Base-by-base conservation (phyloP, 257 asterid species). In the Cinchona pubescens region DNA sequence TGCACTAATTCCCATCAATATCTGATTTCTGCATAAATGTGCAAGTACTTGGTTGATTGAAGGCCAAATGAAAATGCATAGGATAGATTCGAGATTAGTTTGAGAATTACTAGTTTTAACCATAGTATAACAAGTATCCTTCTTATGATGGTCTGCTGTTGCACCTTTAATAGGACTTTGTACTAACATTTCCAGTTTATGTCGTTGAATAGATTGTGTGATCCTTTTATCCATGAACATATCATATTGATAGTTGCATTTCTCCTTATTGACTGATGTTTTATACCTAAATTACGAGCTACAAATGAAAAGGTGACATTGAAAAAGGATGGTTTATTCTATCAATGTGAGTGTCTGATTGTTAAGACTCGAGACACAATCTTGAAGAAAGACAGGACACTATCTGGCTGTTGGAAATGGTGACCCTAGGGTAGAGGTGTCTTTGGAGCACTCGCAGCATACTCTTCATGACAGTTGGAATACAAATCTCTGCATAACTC, bases 401-500 rank as follows among this genome's bases (percentile, higher is more conserved):
- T 62, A n/a, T n/a, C n/a, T n/a, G n/a, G 68, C 42, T 42, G 62
- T 18, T 67, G 21, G 21, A 34, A 51, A 74, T 21, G 65, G 46
- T 51, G 51, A 29, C 21, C 69, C 66, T 69, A 70, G 76, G 34
- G 65, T 37, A 59, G 30, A 53, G 40, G 64, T 61, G 11, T 53
- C 49, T 66, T 60, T 34, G 72, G 65, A 23, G 45, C 43, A 27
- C n/a, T n/a, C n/a, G 7, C 55, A 19, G 23, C 65, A 67, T 63
- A 49, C 49, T 76, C 78, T 72, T 78, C 84, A 70, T 46, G 48
- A 67, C 27, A 73, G 75, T 73, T 75, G 62, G 92, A 79, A 68
- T 87, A 90, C 82, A 92, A 74, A 83, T 92, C 96, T 59, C 61
- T 83, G 81, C 96, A 92, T 3, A 92, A 84, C 77, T 92, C 96